These are phyloP conservation scores for Gyromitra esculenta DNA, from an alignment of 2,329 filamentous ascomycete genomes.

Conservation along the genomic window DNA sequence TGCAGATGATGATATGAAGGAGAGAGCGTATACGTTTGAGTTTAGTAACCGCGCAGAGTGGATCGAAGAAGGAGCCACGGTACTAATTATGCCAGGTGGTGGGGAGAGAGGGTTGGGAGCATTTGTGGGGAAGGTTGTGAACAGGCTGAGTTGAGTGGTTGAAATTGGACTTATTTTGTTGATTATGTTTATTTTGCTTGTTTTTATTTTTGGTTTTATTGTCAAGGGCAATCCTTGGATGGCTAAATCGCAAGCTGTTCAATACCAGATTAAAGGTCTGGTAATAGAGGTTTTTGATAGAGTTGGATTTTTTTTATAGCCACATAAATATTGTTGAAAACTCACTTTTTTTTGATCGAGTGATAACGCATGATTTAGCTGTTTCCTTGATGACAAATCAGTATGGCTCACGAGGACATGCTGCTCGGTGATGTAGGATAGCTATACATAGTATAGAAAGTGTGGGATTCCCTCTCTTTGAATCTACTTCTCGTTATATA, in stretches of 20 bases:
- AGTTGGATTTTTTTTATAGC: background rate
- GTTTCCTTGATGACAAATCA: background rate
- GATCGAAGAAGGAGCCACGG: slow-evolving; percentile 56
- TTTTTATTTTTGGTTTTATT: background rate
- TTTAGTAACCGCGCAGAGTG: slow-evolving; percentile 55
- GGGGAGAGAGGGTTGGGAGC: slow-evolving; percentile 53
- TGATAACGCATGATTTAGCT: background rate
- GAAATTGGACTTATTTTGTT: background rate
- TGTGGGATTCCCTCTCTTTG: too few species aligned
- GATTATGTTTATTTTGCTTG: slow-evolving; percentile 23
- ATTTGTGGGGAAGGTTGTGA: slow-evolving; percentile 52
- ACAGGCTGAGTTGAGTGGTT: slow-evolving; percentile 20
- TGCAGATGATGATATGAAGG: slow-evolving; percentile 45
- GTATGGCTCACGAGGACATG: too few species aligned
- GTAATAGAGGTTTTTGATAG: background rate
- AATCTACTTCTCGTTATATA: too few species aligned
- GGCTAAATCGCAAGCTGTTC: background rate
- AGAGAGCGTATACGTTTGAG: slow-evolving; percentile 54
- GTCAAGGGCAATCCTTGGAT: background rate
- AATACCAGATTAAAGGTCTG: background rate
- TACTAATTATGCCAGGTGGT: slow-evolving; percentile 56
- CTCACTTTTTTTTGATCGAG: background rate
- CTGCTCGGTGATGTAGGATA: too few species aligned
- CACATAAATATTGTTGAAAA: background rate
- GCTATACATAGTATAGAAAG: too few species aligned